Base-by-base conservation (phyloP, 1,284 basidiomycete species). In the Exsudoporus floridanus region DNA sequence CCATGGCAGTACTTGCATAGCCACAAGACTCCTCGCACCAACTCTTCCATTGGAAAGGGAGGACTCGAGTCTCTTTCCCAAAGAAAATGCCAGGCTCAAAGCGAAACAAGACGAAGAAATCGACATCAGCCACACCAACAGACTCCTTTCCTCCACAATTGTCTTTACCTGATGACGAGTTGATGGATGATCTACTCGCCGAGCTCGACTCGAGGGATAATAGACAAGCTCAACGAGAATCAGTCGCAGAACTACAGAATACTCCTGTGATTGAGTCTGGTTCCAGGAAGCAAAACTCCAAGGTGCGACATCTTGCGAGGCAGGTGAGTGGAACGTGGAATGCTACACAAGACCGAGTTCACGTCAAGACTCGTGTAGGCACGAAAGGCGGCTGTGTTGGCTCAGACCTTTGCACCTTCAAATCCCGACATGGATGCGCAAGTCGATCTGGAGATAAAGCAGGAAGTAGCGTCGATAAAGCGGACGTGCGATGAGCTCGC, bases 261-360 rank as follows among this genome's bases (percentile, higher is more conserved):
- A 75, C 82, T 59, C 64, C 78, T 37, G 57, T 72, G 12, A 67
- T 64, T 7, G 77, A 77, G 4, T 21, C 42, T 28, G 57, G 60
- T 23, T 58, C 66, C 6, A 64, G 73, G 46, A 90, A 84, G 70
- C 82, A 86, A 66, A 84, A 84, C 67, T 75, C 83, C 37, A 92
- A 84, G 68, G 76, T 77, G 62, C 81, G 90, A 40, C 90, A 90
- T 71, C 80, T 83, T 58, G 92, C 91, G 46, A 77, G 93, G 48
- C 86, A 91, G 81, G 91, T 90, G 60, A 60, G 79, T 64, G 21
- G 47, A 19, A 19, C 34, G 18, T 14, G 18, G 36, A 46, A 38
- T 30, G 23, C 48, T 34, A 33, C 45, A 12, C 36, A 36, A n/a
- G 27, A 30, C 46, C 4, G 31, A 31, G 23, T 46, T 50, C 44